Evolutionary conservation across 176 grass and related monocot species (phyloP).

Genomic region (Ananas comosus): DNA sequence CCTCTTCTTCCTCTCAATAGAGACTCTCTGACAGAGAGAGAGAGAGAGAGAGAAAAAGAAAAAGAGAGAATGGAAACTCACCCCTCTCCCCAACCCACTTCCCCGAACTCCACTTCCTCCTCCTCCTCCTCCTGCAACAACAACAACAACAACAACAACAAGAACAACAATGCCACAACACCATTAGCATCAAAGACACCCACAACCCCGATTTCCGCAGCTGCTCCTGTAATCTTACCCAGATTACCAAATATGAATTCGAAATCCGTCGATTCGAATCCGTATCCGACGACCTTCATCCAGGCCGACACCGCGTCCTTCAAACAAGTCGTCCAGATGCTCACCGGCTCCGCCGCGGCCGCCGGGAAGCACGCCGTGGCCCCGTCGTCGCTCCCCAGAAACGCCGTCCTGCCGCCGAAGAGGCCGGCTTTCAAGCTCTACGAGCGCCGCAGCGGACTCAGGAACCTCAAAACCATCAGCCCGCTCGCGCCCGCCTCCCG

Average conservation of each 20-base stretch:
- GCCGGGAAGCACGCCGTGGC: constrained; percentile 14
- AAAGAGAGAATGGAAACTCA: not conserved
- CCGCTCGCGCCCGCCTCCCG: constrained; percentile 26
- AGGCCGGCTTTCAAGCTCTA: constrained; percentile 68
- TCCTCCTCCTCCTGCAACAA: not conserved
- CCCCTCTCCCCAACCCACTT: not conserved
- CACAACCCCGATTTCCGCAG: not conserved
- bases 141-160: not conserved
- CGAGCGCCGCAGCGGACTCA: constrained; percentile 52
- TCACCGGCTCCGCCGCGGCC: constrained; percentile 45
- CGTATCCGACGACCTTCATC: constrained; percentile 74
- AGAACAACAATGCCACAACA: not conserved
- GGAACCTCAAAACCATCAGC: constrained; percentile 72
- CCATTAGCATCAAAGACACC: not conserved
- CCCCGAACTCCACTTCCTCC: not conserved
- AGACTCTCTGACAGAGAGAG: not conserved
- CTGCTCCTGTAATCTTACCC: not conserved
- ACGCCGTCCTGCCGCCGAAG: constrained; percentile 10
- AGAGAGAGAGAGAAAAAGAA: too few relatives aligned
- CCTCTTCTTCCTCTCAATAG: too few relatives aligned
- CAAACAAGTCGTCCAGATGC: constrained; percentile 82
- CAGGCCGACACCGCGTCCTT: constrained; percentile 71
- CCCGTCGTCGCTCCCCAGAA: not conserved
- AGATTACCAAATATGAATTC: not conserved
- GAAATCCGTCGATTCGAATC: constrained; percentile 22